Base-by-base conservation (phyloP, 257 asterid genomes). In the Solanum sitiens region DNA sequence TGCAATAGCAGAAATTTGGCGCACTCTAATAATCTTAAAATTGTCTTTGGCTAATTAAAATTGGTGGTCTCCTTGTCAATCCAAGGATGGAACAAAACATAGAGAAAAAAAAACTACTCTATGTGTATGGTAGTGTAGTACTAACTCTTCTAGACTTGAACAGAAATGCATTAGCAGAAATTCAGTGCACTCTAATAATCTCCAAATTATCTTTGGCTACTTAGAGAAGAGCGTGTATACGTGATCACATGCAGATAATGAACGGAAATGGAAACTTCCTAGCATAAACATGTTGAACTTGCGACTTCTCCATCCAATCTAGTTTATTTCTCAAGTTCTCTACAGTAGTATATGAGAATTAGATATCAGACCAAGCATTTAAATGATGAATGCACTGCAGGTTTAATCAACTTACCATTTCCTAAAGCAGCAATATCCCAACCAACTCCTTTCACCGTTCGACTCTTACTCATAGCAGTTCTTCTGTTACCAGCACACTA, bases 401-500 rank as follows among this genome's bases (percentile, higher is more conserved):
- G 18, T 45, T 47, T 80, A 47, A 86, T 47, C 72, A 86, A 82
- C 96, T 92, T 87, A 96, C 99, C 99, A 92, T 97, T 97, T 92
- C 99, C 99, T 88, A 97, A 77, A 3, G 99, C 98, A 87, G 98
- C 92, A 91, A 93, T 85, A 44, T 94, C 99, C 99, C 99, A 97
- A 65, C 99, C 99, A 92, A 97, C 99, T 89, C 99, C 99, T 89
- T 73, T 97, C 90, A 97, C 99, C 44, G 86, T 91, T 75, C 93
- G 92, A 79, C 88, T 93, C 75, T 94, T 92, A 94, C 99, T 97
- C 99, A 97, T 97, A 35, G 95, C 99, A 67, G 99, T 97, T 92
- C 99, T 94, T 91, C 99, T 95, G 93, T 96, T 97, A 73, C 99
- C 99, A 89, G 99, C 99, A 93, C 99, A 97, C 98, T 97, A 88